Percentiles rank a stretch among this genome's conserved stretches.
Evolutionary conservation across 2,329 filamentous ascomycete genomes (phyloP).

Genomic region (Penicillium digitatum): DNA sequence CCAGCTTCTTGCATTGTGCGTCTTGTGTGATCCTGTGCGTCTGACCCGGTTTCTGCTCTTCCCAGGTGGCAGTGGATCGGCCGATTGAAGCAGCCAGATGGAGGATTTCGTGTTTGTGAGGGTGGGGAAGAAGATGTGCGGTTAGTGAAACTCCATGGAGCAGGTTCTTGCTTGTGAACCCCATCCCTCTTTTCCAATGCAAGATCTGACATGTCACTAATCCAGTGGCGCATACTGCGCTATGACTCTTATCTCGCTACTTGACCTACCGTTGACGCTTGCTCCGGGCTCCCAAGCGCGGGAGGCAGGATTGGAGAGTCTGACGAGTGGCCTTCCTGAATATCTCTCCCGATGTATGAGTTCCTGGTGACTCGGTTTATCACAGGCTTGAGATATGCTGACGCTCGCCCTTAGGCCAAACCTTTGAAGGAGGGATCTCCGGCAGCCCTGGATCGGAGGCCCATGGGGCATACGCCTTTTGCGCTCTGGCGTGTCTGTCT

Average conservation of each 20-base stretch:
- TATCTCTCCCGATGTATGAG: conserved; percentile 75
- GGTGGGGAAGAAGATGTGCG: conserved; percentile 91
- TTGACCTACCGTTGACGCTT: conserved; percentile 77
- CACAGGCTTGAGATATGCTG: conserved; percentile 7
- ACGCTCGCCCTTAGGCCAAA: conserved; percentile 62
- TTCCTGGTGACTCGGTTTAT: not conserved
- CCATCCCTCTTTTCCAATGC: conserved; percentile 12
- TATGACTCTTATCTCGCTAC: conserved; percentile 74
- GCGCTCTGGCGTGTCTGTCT: conserved; percentile 81
- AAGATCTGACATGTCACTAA: conserved; percentile 14
- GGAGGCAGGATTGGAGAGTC: conserved; percentile 58
- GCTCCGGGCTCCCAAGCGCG: conserved; percentile 67
- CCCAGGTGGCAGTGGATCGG: conserved; percentile 78
- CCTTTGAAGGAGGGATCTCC: conserved; percentile 90
- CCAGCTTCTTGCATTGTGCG: not conserved
- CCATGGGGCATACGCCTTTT: conserved; percentile 95
- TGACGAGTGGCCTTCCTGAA: conserved; percentile 69
- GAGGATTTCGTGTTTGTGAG: conserved; percentile 82
- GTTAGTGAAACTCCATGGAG: conserved; percentile 45
- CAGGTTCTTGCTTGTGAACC: not conserved
- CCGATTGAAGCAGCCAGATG: conserved; percentile 76
- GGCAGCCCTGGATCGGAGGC: conserved; percentile 82
- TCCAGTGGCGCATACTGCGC: conserved; percentile 85
- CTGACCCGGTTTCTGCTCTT: conserved; percentile 20
- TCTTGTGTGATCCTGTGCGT: conserved; percentile 4